Evolutionary conservation across 192 early-diverging fungal species (phyloP).

Genomic region (Backusella tarrabulga): DNA sequence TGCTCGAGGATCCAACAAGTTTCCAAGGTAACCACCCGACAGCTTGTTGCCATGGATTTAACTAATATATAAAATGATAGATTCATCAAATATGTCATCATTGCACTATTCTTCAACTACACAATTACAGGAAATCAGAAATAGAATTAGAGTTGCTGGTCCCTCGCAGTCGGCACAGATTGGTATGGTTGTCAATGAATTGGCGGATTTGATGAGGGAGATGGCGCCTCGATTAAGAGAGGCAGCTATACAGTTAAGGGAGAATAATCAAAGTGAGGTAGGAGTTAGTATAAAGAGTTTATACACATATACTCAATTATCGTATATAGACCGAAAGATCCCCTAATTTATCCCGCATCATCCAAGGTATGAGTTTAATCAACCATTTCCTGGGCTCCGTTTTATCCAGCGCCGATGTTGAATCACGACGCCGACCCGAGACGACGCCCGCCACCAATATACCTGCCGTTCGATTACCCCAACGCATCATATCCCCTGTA

Average conservation of each 20-base stretch:
- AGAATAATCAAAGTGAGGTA: constrained; percentile 8
- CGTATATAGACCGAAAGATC: background rate
- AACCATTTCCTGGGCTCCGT: constrained; percentile 34
- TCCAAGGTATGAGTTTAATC: constrained; percentile 34
- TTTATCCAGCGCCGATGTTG: constrained; percentile 28
- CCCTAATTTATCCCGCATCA: constrained; percentile 20
- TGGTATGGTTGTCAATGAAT: constrained; percentile 33
- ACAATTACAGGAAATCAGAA: constrained; percentile 28
- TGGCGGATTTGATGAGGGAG: constrained; percentile 24
- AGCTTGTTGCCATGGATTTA: too few relatives aligned
- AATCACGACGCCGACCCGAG: constrained; percentile 6
- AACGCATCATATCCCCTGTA: background rate
- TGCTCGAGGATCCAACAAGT: constrained; percentile 21
- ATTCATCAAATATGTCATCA: constrained; percentile 6
- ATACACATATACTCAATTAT: background rate
- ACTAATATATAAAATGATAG: background rate
- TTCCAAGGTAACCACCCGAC: constrained; percentile 15
- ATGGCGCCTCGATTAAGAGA: constrained; percentile 25
- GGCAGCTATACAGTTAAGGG: constrained; percentile 3
- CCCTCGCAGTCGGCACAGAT: constrained; percentile 27
- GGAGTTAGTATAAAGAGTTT: background rate
- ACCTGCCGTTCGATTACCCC: background rate
- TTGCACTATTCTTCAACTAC: constrained; percentile 21
- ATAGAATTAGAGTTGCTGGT: constrained; percentile 17
- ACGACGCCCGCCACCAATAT: background rate